Percentiles rank a stretch among this genome's conserved stretches.
These are phyloP conservation scores for Clathrospora elynae DNA, from an alignment of 2,329 filamentous ascomycete genomes.

Conservation along the genomic window DNA sequence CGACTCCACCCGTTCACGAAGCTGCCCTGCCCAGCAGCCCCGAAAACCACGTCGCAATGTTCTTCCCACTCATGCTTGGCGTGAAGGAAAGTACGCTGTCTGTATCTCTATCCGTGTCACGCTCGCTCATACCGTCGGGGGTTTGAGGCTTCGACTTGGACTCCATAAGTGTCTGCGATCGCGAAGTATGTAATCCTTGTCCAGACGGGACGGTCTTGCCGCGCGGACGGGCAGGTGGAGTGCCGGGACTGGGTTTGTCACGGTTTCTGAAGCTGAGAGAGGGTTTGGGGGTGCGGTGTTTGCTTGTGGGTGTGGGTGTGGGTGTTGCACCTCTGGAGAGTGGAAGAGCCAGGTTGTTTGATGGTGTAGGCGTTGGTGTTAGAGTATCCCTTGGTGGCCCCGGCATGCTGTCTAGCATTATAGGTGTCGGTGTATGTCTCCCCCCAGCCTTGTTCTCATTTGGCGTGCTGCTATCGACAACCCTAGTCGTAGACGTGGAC, in stretches of 20 bases:
- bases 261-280: constrained; percentile 14
- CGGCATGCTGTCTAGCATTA: not conserved
- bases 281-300: not conserved
- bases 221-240: constrained; percentile 23
- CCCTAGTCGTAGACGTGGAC: not conserved
- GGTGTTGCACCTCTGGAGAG: constrained; percentile 1
- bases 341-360: no score
- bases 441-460: not conserved
- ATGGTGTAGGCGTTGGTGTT: not conserved
- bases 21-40: constrained; percentile 30
- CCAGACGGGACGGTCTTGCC: constrained; percentile 24
- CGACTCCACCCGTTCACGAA: not conserved
- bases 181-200: not conserved
- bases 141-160: not conserved
- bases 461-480: constrained; percentile 9
- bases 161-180: not conserved
- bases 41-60: constrained; percentile 42
- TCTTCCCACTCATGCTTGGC: constrained; percentile 34
- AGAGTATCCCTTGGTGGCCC: not conserved
- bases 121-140: constrained; percentile 2
- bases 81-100: constrained; percentile 32
- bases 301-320: not conserved
- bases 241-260: constrained; percentile 16
- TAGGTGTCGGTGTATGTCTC: not conserved
- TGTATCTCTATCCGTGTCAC: constrained; percentile 18